Evolutionary conservation across 352 stramenopile genomes (phyloP).

Genomic region (Thraustochytrium sp.): DNA sequence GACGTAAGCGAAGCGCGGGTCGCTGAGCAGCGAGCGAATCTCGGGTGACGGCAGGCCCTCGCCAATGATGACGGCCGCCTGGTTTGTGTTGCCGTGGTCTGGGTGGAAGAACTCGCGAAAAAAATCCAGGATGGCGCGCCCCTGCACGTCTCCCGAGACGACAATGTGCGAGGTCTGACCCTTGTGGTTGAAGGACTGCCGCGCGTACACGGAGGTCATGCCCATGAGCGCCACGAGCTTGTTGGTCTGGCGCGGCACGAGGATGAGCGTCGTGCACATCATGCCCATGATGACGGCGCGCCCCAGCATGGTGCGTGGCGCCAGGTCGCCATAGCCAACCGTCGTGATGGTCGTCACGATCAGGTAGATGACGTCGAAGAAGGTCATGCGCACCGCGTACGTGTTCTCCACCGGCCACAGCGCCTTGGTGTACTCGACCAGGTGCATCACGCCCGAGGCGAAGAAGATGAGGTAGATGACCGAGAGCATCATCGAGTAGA

Average conservation of each 20-base stretch:
- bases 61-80: constrained; percentile 66
- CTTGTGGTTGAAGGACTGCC: constrained; percentile 31
- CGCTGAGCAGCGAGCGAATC: constrained; percentile 61
- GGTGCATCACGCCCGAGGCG: constrained; percentile 35
- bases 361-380: constrained; percentile 70
- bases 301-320: constrained; percentile 60
- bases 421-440: constrained; percentile 13
- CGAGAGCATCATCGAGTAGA: constrained; percentile 17
- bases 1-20: constrained; percentile 66
- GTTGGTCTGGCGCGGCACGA: constrained; percentile 69
- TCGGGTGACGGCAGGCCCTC: constrained; percentile 59
- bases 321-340: constrained; percentile 71
- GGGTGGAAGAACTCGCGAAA: constrained; percentile 67
- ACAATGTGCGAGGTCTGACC: constrained; percentile 66
- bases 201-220: constrained; percentile 30
- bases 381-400: constrained; percentile 43
- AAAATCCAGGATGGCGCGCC: constrained; percentile 66
- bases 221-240: constrained; percentile 69
- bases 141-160: constrained; percentile 68
- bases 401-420: not conserved
- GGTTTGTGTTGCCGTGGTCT: constrained; percentile 60
- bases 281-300: constrained; percentile 64
- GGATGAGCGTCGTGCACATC: constrained; percentile 65
- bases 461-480: constrained; percentile 41
- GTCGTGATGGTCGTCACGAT: constrained; percentile 73